Evolutionary conservation across 1,284 basidiomycete species (phyloP).

Genomic region (Trichosporon sp.): DNA sequence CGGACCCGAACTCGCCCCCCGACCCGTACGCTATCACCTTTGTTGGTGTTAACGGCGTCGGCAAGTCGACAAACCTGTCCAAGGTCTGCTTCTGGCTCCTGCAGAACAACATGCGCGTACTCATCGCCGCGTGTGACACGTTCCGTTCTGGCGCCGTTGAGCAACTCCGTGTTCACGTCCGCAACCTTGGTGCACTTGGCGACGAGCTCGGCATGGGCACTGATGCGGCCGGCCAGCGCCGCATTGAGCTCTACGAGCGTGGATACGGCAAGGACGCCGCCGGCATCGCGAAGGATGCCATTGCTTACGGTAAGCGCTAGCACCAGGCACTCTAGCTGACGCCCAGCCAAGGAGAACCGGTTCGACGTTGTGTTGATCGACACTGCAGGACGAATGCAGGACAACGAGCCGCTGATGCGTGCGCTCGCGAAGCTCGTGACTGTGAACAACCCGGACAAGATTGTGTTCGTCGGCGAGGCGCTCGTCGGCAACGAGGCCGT

Average conservation of each 20-base stretch:
- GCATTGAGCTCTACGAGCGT: constrained; percentile 84
- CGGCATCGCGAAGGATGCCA: constrained; percentile 92
- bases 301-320: constrained; percentile 68
- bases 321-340: not conserved
- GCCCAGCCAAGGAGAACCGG: constrained; percentile 69
- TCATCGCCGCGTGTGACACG: constrained; percentile 98
- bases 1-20: constrained; percentile 56
- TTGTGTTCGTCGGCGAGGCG: constrained; percentile 93
- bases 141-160: constrained; percentile 98
- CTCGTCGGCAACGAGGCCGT: constrained; percentile 95
- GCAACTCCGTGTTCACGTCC: constrained; percentile 92
- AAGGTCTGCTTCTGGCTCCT: constrained; percentile 99
- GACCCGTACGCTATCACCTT: constrained; percentile 91
- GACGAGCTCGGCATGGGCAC: constrained; percentile 57
- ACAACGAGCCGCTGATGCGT: constrained; percentile 98
- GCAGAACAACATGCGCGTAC: constrained; percentile 85
- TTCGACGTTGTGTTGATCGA: constrained; percentile 95
- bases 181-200: constrained; percentile 85
- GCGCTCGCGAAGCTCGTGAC: constrained; percentile 93
- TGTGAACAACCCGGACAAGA: constrained; percentile 89
- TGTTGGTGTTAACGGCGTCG: constrained; percentile 99
- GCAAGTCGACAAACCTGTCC: constrained; percentile 95
- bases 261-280: constrained; percentile 99
- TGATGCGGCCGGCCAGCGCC: constrained; percentile 10
- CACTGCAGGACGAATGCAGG: constrained; percentile 97